Percentiles rank a stretch among this genome's conserved stretches.
These are phyloP conservation scores for Pulveroboletus ravenelii DNA, from an alignment of 768 basidiomycete species.

Conservation along the genomic window DNA sequence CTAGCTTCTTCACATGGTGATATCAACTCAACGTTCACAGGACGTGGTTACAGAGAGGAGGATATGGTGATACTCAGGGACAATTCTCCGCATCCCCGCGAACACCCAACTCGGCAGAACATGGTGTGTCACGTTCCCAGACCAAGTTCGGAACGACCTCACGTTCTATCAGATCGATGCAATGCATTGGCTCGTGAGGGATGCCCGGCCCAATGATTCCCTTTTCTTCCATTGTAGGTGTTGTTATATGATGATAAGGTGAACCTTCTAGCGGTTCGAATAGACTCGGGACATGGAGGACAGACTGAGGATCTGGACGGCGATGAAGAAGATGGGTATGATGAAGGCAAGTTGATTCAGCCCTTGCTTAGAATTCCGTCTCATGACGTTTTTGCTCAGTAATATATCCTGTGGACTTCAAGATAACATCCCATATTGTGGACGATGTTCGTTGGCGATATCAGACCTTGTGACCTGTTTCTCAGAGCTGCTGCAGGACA, in stretches of 20 bases:
- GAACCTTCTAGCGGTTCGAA: background rate
- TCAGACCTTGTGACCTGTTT: background rate
- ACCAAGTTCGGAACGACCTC: background rate
- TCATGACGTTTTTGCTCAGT: conserved; percentile 36
- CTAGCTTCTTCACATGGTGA: background rate
- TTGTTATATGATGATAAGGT: background rate
- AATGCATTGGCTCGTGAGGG: conserved; percentile 89
- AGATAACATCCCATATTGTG: conserved; percentile 69
- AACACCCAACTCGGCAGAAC: conserved; percentile 73
- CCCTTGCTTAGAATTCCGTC: background rate
- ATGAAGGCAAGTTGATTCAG: conserved; percentile 51
- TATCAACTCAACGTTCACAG: conserved; percentile 1
- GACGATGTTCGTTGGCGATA: conserved; percentile 68
- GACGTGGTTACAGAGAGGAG: conserved; percentile 57
- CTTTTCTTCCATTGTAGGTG: conserved; percentile 84
- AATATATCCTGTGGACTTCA: conserved; percentile 79
- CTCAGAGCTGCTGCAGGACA: conserved; percentile 36
- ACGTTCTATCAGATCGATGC: conserved; percentile 49
- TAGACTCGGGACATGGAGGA: conserved; percentile 93
- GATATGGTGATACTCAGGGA: conserved; percentile 90
- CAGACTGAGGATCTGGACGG: conserved; percentile 81
- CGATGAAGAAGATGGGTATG: conserved; percentile 79
- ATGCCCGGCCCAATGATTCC: conserved; percentile 76
- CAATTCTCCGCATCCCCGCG: conserved; percentile 55
- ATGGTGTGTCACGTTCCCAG: conserved; percentile 48